These are phyloP conservation scores for Apiospora malaysiana DNA, from an alignment of 2,329 filamentous ascomycete species.

Conservation along the genomic window DNA sequence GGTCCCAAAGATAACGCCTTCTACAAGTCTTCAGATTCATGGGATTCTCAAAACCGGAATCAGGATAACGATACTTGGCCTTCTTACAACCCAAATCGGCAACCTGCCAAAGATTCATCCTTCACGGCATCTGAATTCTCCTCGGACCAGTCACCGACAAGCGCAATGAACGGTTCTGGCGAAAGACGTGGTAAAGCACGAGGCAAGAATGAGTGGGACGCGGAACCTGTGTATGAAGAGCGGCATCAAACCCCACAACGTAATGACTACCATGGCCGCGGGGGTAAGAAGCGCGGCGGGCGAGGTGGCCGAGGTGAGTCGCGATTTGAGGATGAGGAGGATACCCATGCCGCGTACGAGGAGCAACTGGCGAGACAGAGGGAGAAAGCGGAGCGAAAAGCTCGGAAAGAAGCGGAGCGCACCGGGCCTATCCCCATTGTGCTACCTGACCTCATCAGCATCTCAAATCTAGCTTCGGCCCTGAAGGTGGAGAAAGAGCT, in stretches of 20 bases:
- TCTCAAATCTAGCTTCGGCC: slow-evolving; percentile 79
- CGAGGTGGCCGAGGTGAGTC: not conserved
- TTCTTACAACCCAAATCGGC: not conserved
- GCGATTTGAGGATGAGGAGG: slow-evolving; percentile 18
- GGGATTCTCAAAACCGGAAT: not conserved
- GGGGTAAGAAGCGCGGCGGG: slow-evolving; percentile 15
- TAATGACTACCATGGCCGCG: not conserved
- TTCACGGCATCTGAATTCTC: not conserved
- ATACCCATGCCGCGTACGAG: slow-evolving; percentile 34
- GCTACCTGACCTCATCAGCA: slow-evolving; percentile 89
- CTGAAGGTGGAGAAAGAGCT: slow-evolving; percentile 72
- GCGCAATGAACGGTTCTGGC: not conserved
- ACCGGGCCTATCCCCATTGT: slow-evolving; percentile 65
- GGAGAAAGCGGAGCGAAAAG: slow-evolving; percentile 47
- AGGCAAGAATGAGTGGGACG: not conserved
- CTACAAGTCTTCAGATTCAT: not conserved
- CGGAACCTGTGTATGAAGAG: not conserved
- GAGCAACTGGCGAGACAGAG: slow-evolving; percentile 49
- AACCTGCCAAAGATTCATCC: not conserved
- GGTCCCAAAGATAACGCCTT: not conserved
- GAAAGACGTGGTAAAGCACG: not conserved
- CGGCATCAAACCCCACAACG: not conserved
- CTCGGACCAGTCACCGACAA: not conserved
- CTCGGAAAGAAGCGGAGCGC: slow-evolving; percentile 43
- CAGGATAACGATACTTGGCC: not conserved